Conservation (phyloP, 495 filamentous ascomycete genomes). For the Aspergillus nidulans region DNA sequence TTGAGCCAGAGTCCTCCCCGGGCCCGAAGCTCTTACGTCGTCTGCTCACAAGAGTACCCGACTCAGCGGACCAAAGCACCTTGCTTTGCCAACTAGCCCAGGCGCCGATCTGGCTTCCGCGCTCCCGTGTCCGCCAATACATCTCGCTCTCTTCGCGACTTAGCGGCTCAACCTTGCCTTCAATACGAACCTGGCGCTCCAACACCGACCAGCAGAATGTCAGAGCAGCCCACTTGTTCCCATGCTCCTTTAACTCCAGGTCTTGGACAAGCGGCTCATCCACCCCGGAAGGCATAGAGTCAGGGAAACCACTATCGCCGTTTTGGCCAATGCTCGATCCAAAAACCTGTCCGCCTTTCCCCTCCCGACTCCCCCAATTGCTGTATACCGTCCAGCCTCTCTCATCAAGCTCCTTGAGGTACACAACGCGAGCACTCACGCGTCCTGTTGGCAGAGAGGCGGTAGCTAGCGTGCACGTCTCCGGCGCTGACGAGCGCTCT, state of each 20-base stretch:
- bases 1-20: constrained; percentile 34
- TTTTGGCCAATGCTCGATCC: constrained; percentile 14
- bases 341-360: constrained; percentile 43
- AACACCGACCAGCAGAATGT: constrained; percentile 56
- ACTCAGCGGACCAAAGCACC: constrained; percentile 51
- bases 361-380: constrained; percentile 71
- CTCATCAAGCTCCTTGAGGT: constrained; percentile 72
- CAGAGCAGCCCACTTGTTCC: constrained; percentile 43
- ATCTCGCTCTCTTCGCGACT: constrained; percentile 70
- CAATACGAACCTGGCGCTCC: constrained; percentile 82
- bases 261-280: constrained; percentile 12
- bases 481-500: constrained; percentile 56
- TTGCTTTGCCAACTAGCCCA: constrained; percentile 90
- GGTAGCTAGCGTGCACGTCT: constrained; percentile 78
- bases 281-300: constrained; percentile 24
- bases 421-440: constrained; percentile 80
- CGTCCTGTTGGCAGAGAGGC: constrained; percentile 80
- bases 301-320: constrained; percentile 10
- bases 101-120: constrained; percentile 79
- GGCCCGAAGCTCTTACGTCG: constrained; percentile 31
- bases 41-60: constrained; percentile 21
- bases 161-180: constrained; percentile 67
- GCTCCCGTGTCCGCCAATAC: constrained; percentile 78
- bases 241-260: constrained; percentile 15
- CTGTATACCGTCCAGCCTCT: constrained; percentile 87